Percentiles rank a stretch among this genome's conserved stretches.
Conservation (phyloP, 768 basidiomycete species). For the Mycena amicta region DNA sequence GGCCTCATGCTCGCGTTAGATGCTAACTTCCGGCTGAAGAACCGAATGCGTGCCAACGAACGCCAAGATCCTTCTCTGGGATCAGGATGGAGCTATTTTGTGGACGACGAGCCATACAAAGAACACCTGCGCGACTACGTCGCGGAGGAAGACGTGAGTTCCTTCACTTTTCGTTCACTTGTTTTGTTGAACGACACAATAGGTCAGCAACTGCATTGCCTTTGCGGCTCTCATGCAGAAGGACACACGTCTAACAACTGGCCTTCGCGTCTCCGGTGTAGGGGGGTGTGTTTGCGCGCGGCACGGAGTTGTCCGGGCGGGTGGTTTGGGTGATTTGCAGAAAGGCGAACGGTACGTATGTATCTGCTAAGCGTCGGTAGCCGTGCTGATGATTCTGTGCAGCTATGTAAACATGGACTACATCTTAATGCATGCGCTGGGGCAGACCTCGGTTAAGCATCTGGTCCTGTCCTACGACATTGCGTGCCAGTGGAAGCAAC, state of each 20-base stretch:
- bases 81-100: slow-evolving; percentile 5
- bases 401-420: not conserved
- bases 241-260: not conserved
- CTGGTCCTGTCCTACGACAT: not conserved
- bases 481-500: not conserved
- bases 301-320: not conserved
- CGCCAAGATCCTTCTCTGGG: not conserved
- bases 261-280: not conserved
- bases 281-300: not conserved
- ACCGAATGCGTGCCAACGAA: not conserved
- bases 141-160: slow-evolving; percentile 12
- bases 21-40: not conserved
- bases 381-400: not conserved
- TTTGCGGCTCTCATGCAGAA: not conserved
- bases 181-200: too few species aligned
- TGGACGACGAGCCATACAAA: slow-evolving; percentile 5
- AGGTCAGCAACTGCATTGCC: not conserved
- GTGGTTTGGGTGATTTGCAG: not conserved
- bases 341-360: not conserved
- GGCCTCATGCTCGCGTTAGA: not conserved
- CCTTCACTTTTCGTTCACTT: too few species aligned
- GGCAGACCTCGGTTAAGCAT: not conserved
- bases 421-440: not conserved
- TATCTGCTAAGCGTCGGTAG: too few species aligned
- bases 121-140: slow-evolving; percentile 11